Percentiles rank a stretch among this genome's conserved stretches.
Evolutionary conservation across 2,329 filamentous ascomycete species (phyloP).

Genomic region (Colletotrichum theobromicola): DNA sequence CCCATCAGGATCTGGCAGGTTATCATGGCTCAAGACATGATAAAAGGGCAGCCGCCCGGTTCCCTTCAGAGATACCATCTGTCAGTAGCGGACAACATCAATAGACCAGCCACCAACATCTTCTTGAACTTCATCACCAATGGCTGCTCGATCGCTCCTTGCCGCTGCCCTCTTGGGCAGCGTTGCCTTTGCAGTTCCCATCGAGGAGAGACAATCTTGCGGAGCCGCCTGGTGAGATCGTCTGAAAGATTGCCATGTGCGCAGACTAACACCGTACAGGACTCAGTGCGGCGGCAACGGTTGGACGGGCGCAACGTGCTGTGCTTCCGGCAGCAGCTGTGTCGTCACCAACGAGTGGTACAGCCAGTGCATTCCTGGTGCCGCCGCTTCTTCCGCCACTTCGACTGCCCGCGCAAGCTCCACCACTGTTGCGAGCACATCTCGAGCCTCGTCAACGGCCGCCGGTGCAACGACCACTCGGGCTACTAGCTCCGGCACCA

Average conservation of each 20-base stretch:
- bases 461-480: slow-evolving; percentile 25
- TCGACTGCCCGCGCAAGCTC: slow-evolving; percentile 24
- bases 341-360: slow-evolving; percentile 40
- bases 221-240: slow-evolving; percentile 34
- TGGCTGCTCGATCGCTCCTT: slow-evolving; percentile 18
- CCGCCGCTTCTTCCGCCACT: slow-evolving; percentile 22
- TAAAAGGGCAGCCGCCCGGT: background rate
- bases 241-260: background rate
- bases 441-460: slow-evolving; percentile 41
- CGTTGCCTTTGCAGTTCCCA: slow-evolving; percentile 43
- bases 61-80: background rate
- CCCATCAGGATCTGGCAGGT: background rate
- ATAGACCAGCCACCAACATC: background rate
- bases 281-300: slow-evolving; percentile 51
- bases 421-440: slow-evolving; percentile 30
- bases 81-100: background rate
- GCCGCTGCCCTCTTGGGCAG: slow-evolving; percentile 18
- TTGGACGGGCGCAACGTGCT: slow-evolving; percentile 51
- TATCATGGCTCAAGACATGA: background rate
- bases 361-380: slow-evolving; percentile 38
- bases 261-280: slow-evolving; percentile 21
- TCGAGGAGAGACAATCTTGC: slow-evolving; percentile 47
- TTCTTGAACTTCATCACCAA: background rate
- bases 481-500: slow-evolving; percentile 23
- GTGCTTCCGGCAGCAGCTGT: slow-evolving; percentile 43